Evolutionary conservation across 2,329 filamentous ascomycete species (phyloP).

Genomic region (Anthostomella pinea): DNA sequence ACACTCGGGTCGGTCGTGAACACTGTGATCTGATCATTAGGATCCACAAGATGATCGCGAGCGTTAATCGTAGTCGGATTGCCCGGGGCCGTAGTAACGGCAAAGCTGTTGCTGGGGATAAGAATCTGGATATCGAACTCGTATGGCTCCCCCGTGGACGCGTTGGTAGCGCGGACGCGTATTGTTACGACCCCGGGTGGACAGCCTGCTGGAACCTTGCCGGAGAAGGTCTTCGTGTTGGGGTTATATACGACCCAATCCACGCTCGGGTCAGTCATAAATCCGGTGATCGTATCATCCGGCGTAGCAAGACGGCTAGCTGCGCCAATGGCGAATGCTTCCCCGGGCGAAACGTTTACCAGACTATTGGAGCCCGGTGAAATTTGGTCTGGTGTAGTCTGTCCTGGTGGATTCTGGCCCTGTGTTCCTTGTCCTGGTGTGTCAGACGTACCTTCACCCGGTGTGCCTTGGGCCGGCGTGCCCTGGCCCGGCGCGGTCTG

Average conservation of each 20-base stretch:
- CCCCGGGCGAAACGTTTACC: too few relatives aligned
- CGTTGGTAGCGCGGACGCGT: neutral
- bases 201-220: neutral
- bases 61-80: neutral
- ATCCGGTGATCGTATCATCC: neutral
- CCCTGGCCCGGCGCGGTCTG: too few relatives aligned
- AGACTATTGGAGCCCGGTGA: too few relatives aligned
- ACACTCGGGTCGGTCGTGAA: neutral
- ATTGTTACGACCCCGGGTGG: conserved; percentile 1
- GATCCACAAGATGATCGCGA: neutral
- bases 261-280: neutral
- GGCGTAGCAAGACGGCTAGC: neutral
- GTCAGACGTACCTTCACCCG: too few relatives aligned
- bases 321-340: too few relatives aligned
- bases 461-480: too few relatives aligned
- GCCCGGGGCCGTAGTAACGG: neutral
- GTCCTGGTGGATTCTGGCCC: too few relatives aligned
- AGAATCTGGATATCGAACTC: conserved; percentile 2
- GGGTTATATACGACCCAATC: neutral
- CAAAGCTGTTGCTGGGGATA: neutral
- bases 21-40: conserved; percentile 1
- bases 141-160: neutral
- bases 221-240: neutral
- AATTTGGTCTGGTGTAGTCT: too few relatives aligned
- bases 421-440: too few relatives aligned